Evolutionary conservation across 306 rosid species (phyloP).

Genomic region (Amphicarpaea edgeworthii): DNA sequence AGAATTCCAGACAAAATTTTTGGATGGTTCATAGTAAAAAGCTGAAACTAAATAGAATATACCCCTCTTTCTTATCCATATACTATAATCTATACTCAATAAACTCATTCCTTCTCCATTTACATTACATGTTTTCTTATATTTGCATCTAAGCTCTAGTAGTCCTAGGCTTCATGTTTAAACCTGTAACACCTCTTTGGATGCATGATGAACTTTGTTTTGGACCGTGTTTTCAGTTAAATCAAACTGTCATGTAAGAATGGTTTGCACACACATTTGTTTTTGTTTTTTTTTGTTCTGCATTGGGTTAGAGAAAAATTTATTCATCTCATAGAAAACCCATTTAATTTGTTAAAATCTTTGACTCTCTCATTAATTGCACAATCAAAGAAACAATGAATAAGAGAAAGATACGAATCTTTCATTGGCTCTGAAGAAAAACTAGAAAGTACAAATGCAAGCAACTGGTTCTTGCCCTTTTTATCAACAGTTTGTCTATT

Average conservation of each 20-base stretch:
- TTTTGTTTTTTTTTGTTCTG: constrained; percentile 6
- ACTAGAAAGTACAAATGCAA: neutral
- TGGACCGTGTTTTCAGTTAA: neutral
- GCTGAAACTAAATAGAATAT: constrained; percentile 17
- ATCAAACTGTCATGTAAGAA: neutral
- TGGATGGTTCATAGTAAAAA: neutral
- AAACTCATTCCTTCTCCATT: constrained; percentile 2
- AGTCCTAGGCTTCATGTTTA: neutral
- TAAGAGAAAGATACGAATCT: neutral
- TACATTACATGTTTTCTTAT: neutral
- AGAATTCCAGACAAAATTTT: neutral
- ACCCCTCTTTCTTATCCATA: neutral
- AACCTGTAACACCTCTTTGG: constrained; percentile 17
- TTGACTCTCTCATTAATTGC: constrained; percentile 6
- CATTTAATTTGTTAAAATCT: neutral
- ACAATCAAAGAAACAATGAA: neutral
- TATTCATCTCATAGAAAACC: neutral
- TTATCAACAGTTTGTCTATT: neutral
- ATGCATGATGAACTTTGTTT: neutral
- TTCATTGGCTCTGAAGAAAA: neutral
- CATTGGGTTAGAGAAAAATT: neutral
- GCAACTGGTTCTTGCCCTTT: constrained; percentile 1
- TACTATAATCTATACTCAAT: neutral
- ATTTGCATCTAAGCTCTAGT: neutral
- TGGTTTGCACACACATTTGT: neutral